Evolutionary conservation across 2,329 filamentous ascomycete genomes (phyloP), one percentile per base, ranked within the genome.

Genomic region (Fusarium pseudograminearum): DNA sequence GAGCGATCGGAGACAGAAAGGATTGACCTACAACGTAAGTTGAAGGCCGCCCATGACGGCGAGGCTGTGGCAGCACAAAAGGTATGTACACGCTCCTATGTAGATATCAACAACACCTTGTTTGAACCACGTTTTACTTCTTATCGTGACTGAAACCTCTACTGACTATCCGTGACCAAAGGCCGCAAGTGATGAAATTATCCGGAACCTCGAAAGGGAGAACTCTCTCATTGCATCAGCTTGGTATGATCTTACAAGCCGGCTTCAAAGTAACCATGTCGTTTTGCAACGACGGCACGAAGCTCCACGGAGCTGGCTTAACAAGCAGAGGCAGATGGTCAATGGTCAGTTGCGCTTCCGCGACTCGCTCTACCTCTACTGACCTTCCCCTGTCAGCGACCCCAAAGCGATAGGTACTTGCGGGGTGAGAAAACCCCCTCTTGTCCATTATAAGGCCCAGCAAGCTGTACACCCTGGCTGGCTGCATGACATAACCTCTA

Each of bases 251-350:
- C 86, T 96, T 74, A 90, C 90, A 28, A 90, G 86, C 76, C 86
- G 93, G 53, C 80, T 97, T 72, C 93, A 96, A 80, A 94, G 91
- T 81, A 95, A 94, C 78, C 92, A 92, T 67, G 90, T 95, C 42
- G 89, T 93, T 57, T 81, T 97, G 67, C 91, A 94, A 76, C 84
- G 93, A 70, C 86, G 91, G 72, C 88, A 89, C 72, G 92, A 95
- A 73, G 87, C 87, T 72, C 91, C 92, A 16, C 91, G 89, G 80
- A 94, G 92, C 80, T 97, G 92, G 92, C 81, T 97, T 73, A 92
- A 92, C 75, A 94, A 92, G 83, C 93, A 96, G 84, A 87, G 93
- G 77, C 87, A 89, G 76, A 84, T 90, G 83, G 87, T 91, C 71
- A 90, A 90, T 78, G 85, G 84, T 87, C 78, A 80, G 80, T 81